Base-by-base conservation (phyloP, 1,139 yeast species). In the Pneumocystis jirovecii region DNA sequence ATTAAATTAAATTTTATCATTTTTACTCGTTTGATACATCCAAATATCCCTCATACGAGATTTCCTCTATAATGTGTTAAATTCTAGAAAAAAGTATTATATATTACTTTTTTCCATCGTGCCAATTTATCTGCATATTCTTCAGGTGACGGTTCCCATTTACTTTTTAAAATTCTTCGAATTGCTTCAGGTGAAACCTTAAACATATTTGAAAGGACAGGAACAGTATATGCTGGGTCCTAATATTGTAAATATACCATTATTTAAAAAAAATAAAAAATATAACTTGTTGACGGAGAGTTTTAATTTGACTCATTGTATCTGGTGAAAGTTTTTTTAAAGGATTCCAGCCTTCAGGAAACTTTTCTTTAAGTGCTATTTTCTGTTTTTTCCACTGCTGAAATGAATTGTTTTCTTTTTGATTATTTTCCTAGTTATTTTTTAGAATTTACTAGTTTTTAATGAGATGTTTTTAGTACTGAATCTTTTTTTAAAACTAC, bases 161-260 rank as follows among this genome's bases (percentile, higher is more conserved):
- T 82, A 6, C 95, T 85, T 72, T 82, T 85, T 68, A 91, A 74
- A 12, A 91, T 89, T 68, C 96, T 80, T 66, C 96, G 77, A 1
- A 90, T 82, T 0, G 95, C 89, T 70, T 90, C 96, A 0, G 96
- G 95, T 0, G 95, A 86, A 2, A 89, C 80, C 65, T 81, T 78
- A 74, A 86, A 90, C 72, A 82, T 81, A 50, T 80, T 78, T 0
- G 93, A 86, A 21, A 91, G 75, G 63, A 85, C 86, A 1, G 79
- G 77, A 0, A 86, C 81, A 10, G 81, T 81, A 66, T 88, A 70
- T 39, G 82, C 80, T 0, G 96, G 96, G 70, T 75, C 72, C 61
- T 75, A 70, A 10, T 42, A n/a, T 31, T 31, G 21, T 61, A 12
- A 50, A 21, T 50, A 50, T 50, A 17, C 25, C 21, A n/a, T 15